Base-by-base conservation (phyloP, 768 basidiomycete species). In the Crepidotus variabilis region DNA sequence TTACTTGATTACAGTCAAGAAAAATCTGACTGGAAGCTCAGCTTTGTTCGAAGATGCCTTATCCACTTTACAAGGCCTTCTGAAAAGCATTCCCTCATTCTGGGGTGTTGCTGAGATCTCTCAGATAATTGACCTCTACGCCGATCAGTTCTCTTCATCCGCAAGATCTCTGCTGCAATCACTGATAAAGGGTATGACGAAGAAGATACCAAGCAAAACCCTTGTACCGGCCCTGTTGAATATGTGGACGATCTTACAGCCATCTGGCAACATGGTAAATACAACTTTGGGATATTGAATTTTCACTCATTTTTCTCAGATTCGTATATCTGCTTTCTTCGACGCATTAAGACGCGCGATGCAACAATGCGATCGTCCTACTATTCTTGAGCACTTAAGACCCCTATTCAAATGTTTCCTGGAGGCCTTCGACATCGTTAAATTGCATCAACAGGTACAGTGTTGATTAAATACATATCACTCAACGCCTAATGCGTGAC, bases 51-150 rank as follows among this genome's bases (percentile, higher is more conserved):
- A 70, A 21, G 63, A 78, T 51, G 71, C 67, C 65, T 34, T 78
- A 72, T 61, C 72, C 21, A 78, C 87, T 7, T 72, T 96, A n/a
- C 80, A 83, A 24, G 77, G 80, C n/a, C 72, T 96, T 8, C 75
- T 97, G 57, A 73, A 77, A 0, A 79, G 86, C 1, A 86, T 97
- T 28, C 92, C 94, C 0, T 83, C 86, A 3, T 98, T 98, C 71
- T 92, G 90, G 81, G 83, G 86, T 34, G 57, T 70, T 16, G 69
- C 71, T 18, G 90, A 92, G 59, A 66, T 92, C 24, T 70, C 70
- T 0, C 78, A 79, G 56, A 73, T 90, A 16, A 69, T 85, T 22
- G 77, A 71, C 36, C 73, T 90, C 6, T 84, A 85, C 57, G 67
- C 88, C 22, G 81, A 85, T 11, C 68, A 73, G 33, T 69, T 64